phyloP scores from a whole-genome alignment of 495 filamentous ascomycete genomes.

The Cercophora newfieldiana region DNA sequence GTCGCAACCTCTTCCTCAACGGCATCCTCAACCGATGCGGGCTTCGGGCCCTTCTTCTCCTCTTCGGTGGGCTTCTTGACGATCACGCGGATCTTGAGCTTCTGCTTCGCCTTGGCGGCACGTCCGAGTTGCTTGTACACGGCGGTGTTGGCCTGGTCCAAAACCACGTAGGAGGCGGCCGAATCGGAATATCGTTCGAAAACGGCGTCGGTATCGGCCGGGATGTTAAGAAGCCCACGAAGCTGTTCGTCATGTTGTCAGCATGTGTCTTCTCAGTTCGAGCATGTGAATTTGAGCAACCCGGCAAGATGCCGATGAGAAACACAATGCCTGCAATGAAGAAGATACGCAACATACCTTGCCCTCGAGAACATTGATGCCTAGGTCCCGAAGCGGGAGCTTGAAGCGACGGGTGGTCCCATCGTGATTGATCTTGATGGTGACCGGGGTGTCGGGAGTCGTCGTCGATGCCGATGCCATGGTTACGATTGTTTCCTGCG shows the following conservation, averaged over 20 bases:
- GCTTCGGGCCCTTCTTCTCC: constrained; percentile 26
- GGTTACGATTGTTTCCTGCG: constrained; percentile 10
- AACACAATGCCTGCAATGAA: no score
- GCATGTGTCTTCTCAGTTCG: constrained; percentile 8
- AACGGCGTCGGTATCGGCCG: constrained; percentile 63
- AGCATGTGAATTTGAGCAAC: background rate
- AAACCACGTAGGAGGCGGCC: constrained; percentile 72
- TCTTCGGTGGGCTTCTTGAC: constrained; percentile 32
- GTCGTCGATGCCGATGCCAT: constrained; percentile 58
- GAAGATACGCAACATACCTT: constrained; percentile 67
- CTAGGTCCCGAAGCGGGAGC: constrained; percentile 84
- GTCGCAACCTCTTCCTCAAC: constrained; percentile 22
- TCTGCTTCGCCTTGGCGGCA: constrained; percentile 96
- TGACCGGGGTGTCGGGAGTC: constrained; percentile 73
- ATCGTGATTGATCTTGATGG: constrained; percentile 78
- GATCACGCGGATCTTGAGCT: constrained; percentile 85
- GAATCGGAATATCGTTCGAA: constrained; percentile 98
- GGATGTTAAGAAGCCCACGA: constrained; percentile 68
- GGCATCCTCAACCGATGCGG: constrained; percentile 30
- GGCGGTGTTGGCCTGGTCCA: constrained; percentile 73
- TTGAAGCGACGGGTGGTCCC: constrained; percentile 80
- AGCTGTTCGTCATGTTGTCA: constrained; percentile 58
- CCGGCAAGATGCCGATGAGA: background rate
- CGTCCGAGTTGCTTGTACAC: constrained; percentile 97
- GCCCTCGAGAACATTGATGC: constrained; percentile 67